phyloP scores from a whole-genome alignment of 306 rosid genomes.

The Quercus variabilis region DNA sequence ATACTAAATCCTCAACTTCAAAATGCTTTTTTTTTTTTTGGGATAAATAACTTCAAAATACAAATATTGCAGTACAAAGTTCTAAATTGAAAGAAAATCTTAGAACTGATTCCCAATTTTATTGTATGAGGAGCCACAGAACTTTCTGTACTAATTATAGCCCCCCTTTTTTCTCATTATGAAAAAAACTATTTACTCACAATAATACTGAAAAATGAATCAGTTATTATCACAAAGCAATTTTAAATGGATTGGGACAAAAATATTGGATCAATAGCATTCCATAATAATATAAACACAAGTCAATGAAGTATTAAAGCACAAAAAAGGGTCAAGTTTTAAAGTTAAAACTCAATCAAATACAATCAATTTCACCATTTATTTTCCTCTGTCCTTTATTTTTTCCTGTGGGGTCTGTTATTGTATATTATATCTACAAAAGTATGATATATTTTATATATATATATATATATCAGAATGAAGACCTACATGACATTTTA shows the following conservation, averaged over 20 bases:
- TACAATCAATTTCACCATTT: slow-evolving; percentile 10
- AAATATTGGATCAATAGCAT: slow-evolving; percentile 3
- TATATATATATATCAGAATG: not conserved
- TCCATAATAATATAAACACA: not conserved
- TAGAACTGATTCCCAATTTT: not conserved
- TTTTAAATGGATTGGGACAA: not conserved
- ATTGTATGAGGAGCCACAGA: not conserved
- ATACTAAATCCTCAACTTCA: not conserved
- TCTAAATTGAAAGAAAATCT: not conserved
- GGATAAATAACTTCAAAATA: not conserved
- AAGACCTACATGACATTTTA: slow-evolving; percentile 57
- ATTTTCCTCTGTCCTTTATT: slow-evolving; percentile 4
- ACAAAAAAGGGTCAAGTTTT: not conserved
- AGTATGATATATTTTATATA: no score
- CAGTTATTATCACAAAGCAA: not conserved
- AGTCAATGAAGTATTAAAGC: not conserved
- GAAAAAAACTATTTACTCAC: not conserved
- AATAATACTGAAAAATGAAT: not conserved
- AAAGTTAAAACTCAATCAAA: not conserved
- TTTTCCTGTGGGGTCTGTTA: not conserved
- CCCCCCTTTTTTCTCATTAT: not conserved
- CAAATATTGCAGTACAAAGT: slow-evolving; percentile 8
- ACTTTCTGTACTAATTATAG: not conserved
- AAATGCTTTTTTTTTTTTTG: not conserved
- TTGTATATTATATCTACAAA: not conserved